Evolutionary conservation across 108 stramenopile species (phyloP).

Genomic region (Parmales sp.): DNA sequence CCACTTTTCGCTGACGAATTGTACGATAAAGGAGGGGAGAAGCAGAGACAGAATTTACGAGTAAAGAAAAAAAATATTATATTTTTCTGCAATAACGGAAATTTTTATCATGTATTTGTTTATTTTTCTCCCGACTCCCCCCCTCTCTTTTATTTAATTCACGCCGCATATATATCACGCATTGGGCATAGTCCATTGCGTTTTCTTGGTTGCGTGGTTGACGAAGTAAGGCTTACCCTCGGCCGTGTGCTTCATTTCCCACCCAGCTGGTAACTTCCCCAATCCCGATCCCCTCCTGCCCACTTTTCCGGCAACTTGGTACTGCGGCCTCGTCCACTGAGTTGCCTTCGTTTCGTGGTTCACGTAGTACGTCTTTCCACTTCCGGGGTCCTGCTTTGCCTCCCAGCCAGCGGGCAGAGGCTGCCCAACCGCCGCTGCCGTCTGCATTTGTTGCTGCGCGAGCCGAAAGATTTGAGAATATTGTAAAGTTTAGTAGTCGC

Average conservation of each 20-base stretch:
- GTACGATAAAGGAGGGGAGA: no score
- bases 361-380: constrained; percentile 27
- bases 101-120: no score
- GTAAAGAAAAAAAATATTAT: no score
- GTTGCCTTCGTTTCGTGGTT: constrained; percentile 21
- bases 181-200: constrained; percentile 20
- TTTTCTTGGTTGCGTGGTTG: constrained; percentile 20
- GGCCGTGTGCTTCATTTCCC: constrained; percentile 20
- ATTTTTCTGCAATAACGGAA: no score
- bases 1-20: no score
- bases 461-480: no score
- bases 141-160: no score
- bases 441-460: background rate
- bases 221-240: constrained; percentile 28
- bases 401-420: constrained; percentile 27
- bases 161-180: no score
- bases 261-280: constrained; percentile 17
- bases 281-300: background rate
- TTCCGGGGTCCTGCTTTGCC: constrained; percentile 13
- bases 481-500: no score
- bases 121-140: no score
- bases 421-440: background rate
- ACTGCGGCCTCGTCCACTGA: constrained; percentile 15
- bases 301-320: background rate
- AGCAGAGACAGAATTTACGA: no score